phyloP scores from a whole-genome alignment of 768 basidiomycete species.

The Hortiboletus flavorubellus region DNA sequence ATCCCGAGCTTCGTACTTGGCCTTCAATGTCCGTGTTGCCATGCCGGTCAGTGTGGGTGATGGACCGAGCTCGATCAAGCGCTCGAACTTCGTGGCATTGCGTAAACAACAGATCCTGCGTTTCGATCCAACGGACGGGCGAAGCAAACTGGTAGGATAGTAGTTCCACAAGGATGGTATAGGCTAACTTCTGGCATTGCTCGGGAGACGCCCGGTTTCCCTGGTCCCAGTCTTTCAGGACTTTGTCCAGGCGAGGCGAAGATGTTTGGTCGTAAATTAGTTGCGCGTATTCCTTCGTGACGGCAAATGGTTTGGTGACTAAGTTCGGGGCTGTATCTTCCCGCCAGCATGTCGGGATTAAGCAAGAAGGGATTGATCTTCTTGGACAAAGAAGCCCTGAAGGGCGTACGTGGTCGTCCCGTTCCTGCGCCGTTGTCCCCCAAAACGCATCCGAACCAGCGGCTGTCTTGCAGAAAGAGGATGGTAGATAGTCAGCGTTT shows the following conservation, averaged over 20 bases:
- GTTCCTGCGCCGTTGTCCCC: no score
- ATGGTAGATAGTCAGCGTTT: no score
- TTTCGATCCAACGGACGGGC: constrained; percentile 99
- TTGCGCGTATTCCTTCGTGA: constrained; percentile 85
- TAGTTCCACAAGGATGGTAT: constrained; percentile 94
- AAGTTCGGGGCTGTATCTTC: constrained; percentile 96
- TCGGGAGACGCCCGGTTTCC: constrained; percentile 80
- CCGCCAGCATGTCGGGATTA: constrained; percentile 91
- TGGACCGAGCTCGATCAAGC: constrained; percentile 93
- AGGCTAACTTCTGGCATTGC: constrained; percentile 91
- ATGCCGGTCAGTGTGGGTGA: constrained; percentile 95
- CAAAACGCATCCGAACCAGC: no score
- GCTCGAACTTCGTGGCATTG: constrained; percentile 74
- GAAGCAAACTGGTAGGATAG: constrained; percentile 98
- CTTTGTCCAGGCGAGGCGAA: constrained; percentile 91
- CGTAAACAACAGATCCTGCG: constrained; percentile 91
- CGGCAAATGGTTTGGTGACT: constrained; percentile 82
- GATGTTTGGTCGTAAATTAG: constrained; percentile 95
- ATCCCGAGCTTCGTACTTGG: constrained; percentile 89
- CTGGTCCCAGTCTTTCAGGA: constrained; percentile 91
- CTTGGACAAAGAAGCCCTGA: constrained; percentile 96
- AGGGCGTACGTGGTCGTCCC: constrained; percentile 59
- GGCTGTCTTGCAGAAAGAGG: no score
- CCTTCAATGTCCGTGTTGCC: constrained; percentile 86
- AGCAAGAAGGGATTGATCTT: constrained; percentile 91